phyloP scores from a whole-genome alignment of 2,329 filamentous ascomycete species.

The Fusarium xyrophilum region DNA sequence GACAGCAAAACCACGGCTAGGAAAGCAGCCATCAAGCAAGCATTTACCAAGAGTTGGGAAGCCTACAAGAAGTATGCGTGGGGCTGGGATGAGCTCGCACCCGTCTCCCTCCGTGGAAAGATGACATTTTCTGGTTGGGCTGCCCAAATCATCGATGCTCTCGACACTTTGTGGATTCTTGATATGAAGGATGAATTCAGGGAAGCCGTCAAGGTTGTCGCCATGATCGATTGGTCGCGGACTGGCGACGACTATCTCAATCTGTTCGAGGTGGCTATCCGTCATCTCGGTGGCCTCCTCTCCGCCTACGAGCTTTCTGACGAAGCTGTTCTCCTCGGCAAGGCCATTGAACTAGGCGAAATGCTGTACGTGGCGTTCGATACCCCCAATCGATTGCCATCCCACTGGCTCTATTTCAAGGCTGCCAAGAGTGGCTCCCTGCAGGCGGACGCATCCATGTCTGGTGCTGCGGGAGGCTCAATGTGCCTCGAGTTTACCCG shows the following conservation, averaged over 20 bases:
- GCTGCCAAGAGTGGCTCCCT: slow-evolving; percentile 50
- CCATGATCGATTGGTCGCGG: slow-evolving; percentile 62
- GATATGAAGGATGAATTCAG: slow-evolving; percentile 63
- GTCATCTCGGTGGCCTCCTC: slow-evolving; percentile 60
- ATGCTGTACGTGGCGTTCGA: slow-evolving; percentile 62
- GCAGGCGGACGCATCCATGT: slow-evolving; percentile 47
- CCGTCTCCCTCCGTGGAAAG: slow-evolving; percentile 54
- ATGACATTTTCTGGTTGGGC: slow-evolving; percentile 62
- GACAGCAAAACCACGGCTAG: slow-evolving; percentile 46
- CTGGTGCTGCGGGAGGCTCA: slow-evolving; percentile 63
- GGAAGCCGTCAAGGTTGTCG: slow-evolving; percentile 56
- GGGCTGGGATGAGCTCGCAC: slow-evolving; percentile 63
- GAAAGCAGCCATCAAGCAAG: slow-evolving; percentile 48
- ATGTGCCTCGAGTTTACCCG: slow-evolving; percentile 78
- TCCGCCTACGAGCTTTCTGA: slow-evolving; percentile 60
- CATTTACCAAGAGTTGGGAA: slow-evolving; percentile 56
- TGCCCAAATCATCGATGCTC: slow-evolving; percentile 64
- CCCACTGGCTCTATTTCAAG: slow-evolving; percentile 54
- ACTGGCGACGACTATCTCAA: slow-evolving; percentile 57
- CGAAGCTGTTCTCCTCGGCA: slow-evolving; percentile 55
- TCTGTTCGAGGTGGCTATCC: slow-evolving; percentile 69
- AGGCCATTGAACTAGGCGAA: slow-evolving; percentile 61
- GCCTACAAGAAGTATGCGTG: slow-evolving; percentile 63
- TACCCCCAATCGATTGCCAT: slow-evolving; percentile 61
- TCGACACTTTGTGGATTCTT: slow-evolving; percentile 68